A percentile compares a stretch with the other conserved stretches of the same genome.
Conservation (phyloP, 305 asterid genomes). For the Ajuga reptans region DNA sequence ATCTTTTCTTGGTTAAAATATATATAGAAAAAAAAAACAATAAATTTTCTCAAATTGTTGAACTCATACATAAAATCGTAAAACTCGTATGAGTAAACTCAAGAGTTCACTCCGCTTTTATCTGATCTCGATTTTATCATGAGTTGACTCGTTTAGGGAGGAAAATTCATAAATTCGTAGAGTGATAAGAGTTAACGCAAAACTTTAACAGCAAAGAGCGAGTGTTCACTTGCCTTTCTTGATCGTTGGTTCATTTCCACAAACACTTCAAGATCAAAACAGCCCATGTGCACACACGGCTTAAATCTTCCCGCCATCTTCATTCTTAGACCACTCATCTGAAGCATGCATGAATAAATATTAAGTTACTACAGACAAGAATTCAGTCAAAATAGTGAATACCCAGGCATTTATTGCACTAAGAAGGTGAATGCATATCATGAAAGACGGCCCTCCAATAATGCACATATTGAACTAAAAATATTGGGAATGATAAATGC, state of each 20-base stretch:
- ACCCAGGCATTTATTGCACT: neutral
- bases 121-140: too few relatives aligned
- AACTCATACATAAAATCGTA: too few relatives aligned
- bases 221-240: conserved; percentile 71
- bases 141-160: too few relatives aligned
- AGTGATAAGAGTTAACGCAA: too few relatives aligned
- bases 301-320: conserved; percentile 94
- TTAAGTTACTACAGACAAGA: conserved; percentile 17
- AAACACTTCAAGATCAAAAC: conserved; percentile 91
- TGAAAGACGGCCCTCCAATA: neutral
- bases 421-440: neutral
- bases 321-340: conserved; percentile 98
- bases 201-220: neutral
- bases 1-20: too few relatives aligned
- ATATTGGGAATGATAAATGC: neutral
- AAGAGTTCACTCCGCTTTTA: too few relatives aligned
- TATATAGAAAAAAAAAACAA: too few relatives aligned
- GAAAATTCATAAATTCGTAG: too few relatives aligned
- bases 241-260: conserved; percentile 97
- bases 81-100: too few relatives aligned
- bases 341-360: conserved; percentile 27
- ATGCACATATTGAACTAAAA: neutral
- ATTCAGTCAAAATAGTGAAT: neutral
- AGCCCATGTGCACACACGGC: conserved; percentile 92
- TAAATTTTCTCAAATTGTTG: too few relatives aligned